phyloP scores from a whole-genome alignment of 2,329 filamentous ascomycete species.

The Bipolaris cookei region DNA sequence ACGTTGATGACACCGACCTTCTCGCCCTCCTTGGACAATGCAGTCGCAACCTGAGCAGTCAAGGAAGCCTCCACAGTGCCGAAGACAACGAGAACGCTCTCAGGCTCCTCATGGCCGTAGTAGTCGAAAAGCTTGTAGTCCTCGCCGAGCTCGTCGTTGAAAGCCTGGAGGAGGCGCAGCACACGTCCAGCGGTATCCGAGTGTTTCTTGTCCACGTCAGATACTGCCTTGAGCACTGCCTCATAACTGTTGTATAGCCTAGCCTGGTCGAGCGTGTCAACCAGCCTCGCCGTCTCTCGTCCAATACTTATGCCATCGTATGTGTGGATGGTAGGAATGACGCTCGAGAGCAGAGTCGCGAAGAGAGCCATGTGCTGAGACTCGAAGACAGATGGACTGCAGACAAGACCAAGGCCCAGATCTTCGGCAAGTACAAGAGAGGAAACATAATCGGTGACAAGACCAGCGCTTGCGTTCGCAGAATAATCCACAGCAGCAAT shows the following conservation, averaged over 20 bases:
- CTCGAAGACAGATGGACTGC: constrained; percentile 87
- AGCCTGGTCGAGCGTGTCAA: constrained; percentile 77
- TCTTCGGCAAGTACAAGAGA: constrained; percentile 85
- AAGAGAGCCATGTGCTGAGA: constrained; percentile 95
- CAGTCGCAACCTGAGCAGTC: constrained; percentile 77
- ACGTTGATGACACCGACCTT: constrained; percentile 90
- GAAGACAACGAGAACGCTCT: constrained; percentile 87
- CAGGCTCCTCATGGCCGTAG: constrained; percentile 78
- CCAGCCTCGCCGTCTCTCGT: constrained; percentile 79
- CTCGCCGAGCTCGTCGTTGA: constrained; percentile 92
- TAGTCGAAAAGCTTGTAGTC: constrained; percentile 95
- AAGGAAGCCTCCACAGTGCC: constrained; percentile 90
- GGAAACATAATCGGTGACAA: constrained; percentile 86
- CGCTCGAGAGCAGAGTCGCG: constrained; percentile 76
- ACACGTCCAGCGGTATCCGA: constrained; percentile 74
- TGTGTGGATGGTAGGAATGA: constrained; percentile 83
- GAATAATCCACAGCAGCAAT: constrained; percentile 89
- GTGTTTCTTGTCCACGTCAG: constrained; percentile 70
- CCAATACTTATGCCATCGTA: constrained; percentile 87
- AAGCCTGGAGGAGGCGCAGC: constrained; percentile 71
- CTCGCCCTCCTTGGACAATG: constrained; percentile 73
- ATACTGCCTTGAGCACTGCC: constrained; percentile 66
- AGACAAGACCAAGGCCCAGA: constrained; percentile 82
- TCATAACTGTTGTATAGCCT: constrained; percentile 73
- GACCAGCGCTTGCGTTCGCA: constrained; percentile 66